Percentiles rank a stretch among this genome's conserved stretches.
These are phyloP conservation scores for Wickerhamiella alocasiicola DNA, from an alignment of 805 yeast species.

Conservation along the genomic window DNA sequence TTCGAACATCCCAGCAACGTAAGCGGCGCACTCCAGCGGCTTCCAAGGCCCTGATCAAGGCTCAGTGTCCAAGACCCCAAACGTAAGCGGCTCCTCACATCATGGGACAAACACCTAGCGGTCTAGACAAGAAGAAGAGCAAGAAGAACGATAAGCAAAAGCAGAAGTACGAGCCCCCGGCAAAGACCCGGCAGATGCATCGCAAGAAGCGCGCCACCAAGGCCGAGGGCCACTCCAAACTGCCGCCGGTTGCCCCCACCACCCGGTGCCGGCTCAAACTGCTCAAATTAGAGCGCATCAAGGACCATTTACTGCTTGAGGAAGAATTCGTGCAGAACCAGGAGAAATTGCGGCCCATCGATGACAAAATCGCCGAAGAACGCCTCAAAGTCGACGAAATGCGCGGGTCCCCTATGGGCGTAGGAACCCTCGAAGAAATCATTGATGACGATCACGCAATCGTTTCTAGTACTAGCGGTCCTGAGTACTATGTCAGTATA, in stretches of 20 bases:
- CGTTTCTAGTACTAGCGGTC: slow-evolving; percentile 90
- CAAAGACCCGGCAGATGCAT: slow-evolving; percentile 74
- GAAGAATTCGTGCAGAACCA: slow-evolving; percentile 93
- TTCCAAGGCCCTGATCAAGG: no score
- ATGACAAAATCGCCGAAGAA: slow-evolving; percentile 93
- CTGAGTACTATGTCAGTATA: slow-evolving; percentile 93
- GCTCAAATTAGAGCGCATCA: slow-evolving; percentile 87
- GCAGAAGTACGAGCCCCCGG: slow-evolving; percentile 80
- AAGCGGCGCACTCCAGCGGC: neutral
- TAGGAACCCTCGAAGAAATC: slow-evolving; percentile 93
- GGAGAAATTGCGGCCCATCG: slow-evolving; percentile 90
- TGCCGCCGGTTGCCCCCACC: slow-evolving; percentile 81
- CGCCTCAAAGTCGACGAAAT: slow-evolving; percentile 88
- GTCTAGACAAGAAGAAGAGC: slow-evolving; percentile 22
- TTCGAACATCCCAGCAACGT: neutral
- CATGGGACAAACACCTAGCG: slow-evolving; percentile 24
- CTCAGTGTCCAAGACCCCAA: no score
- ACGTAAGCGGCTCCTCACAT: no score
- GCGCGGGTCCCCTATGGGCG: slow-evolving; percentile 92
- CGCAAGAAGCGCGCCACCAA: slow-evolving; percentile 75
- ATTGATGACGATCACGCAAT: slow-evolving; percentile 98
- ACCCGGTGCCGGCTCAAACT: slow-evolving; percentile 88
- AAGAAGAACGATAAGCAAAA: slow-evolving; percentile 48
- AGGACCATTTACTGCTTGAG: slow-evolving; percentile 87
- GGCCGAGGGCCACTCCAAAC: slow-evolving; percentile 77